Percentiles rank a stretch among this genome's conserved stretches.
These are phyloP conservation scores for Paratrypanosoma confusum DNA, from an alignment of 208 protist genomes.

Conservation along the genomic window DNA sequence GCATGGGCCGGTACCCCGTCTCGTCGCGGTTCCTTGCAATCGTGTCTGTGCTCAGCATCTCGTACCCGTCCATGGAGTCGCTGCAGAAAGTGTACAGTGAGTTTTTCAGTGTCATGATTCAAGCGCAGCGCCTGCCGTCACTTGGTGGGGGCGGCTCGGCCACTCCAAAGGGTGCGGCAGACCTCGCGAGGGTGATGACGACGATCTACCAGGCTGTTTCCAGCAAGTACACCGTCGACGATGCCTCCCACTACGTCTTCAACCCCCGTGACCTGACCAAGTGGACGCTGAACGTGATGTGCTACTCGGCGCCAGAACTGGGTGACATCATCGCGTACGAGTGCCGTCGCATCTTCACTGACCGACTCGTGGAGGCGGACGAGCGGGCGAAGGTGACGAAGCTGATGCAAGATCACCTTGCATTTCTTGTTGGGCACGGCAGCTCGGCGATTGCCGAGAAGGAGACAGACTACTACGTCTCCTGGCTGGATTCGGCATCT, in stretches of 20 bases:
- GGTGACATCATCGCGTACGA: slow-evolving; percentile 90
- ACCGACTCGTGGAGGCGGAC: slow-evolving; percentile 85
- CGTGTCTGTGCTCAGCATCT: slow-evolving; percentile 87
- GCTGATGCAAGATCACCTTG: slow-evolving; percentile 67
- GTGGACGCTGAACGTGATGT: slow-evolving; percentile 88
- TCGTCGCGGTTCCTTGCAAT: slow-evolving; percentile 93
- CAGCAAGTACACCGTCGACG: slow-evolving; percentile 88
- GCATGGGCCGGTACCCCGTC: slow-evolving; percentile 91
- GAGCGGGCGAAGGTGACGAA: slow-evolving; percentile 62
- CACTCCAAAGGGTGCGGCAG: slow-evolving; percentile 47
- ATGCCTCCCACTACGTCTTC: slow-evolving; percentile 96
- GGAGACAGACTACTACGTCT: slow-evolving; percentile 19
- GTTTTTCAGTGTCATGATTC: slow-evolving; percentile 89
- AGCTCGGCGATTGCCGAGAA: slow-evolving; percentile 3
- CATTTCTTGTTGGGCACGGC: slow-evolving; percentile 62
- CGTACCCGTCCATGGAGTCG: slow-evolving; percentile 89
- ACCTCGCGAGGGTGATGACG: slow-evolving; percentile 90
- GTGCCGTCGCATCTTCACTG: slow-evolving; percentile 90
- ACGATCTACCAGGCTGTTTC: slow-evolving; percentile 89
- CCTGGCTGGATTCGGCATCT: slow-evolving; percentile 21
- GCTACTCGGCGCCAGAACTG: slow-evolving; percentile 76
- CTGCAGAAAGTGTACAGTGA: slow-evolving; percentile 91
- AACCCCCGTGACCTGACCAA: slow-evolving; percentile 94
- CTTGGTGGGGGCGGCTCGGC: slow-evolving; percentile 24
- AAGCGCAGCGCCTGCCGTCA: slow-evolving; percentile 52